phyloP scores from a whole-genome alignment of 495 filamentous ascomycete species.

The Podospora appendiculata region DNA sequence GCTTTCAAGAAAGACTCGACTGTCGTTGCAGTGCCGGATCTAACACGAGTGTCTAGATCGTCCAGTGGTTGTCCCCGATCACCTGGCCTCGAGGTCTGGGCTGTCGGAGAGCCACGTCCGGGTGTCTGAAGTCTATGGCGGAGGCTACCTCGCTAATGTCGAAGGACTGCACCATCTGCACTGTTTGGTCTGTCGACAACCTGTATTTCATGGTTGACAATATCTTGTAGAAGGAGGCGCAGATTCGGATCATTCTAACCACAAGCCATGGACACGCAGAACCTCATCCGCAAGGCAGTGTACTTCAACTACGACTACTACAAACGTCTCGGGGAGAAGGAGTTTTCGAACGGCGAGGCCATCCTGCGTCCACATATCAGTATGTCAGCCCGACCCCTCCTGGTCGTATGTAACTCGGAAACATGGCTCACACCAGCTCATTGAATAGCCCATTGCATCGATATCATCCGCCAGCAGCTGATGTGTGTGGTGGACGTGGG shows the following conservation, averaged over 20 bases:
- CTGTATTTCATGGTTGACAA: background rate
- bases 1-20: too few species aligned
- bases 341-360: slow-evolving; percentile 20
- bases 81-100: slow-evolving; percentile 31
- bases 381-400: too few species aligned
- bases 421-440: too few species aligned
- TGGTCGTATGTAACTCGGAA: too few species aligned
- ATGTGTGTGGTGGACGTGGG: slow-evolving; percentile 47
- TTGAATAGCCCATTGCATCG: slow-evolving; percentile 37
- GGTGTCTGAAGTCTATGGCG: slow-evolving; percentile 41
- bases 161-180: slow-evolving; percentile 51
- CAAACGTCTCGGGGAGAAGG: slow-evolving; percentile 28
- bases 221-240: slow-evolving; percentile 14
- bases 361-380: background rate
- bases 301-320: slow-evolving; percentile 52
- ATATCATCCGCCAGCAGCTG: slow-evolving; percentile 45
- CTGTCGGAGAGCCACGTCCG: slow-evolving; percentile 40
- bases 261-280: too few species aligned
- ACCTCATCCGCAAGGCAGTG: slow-evolving; percentile 44
- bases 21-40: too few species aligned
- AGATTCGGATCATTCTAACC: too few species aligned
- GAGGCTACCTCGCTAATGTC: slow-evolving; percentile 43
- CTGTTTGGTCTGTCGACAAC: slow-evolving; percentile 30
- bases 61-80: slow-evolving; percentile 26
- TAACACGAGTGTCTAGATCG: slow-evolving; percentile 22